Evolutionary conservation across 495 filamentous ascomycete species (phyloP).

Genomic region (Penicillium malachiteum): DNA sequence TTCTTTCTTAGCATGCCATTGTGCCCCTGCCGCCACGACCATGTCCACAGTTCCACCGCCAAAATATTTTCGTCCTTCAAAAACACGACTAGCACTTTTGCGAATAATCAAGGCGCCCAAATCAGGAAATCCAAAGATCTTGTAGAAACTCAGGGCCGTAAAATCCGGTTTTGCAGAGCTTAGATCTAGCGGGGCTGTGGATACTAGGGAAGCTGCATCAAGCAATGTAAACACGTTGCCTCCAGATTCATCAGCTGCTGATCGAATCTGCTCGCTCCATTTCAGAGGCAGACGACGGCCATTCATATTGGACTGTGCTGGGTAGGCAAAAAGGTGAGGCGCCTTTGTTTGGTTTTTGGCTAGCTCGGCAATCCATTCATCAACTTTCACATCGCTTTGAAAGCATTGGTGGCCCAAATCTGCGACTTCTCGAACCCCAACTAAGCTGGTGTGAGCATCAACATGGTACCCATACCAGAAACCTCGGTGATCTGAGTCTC

Average conservation of each 20-base stretch:
- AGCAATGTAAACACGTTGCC: conserved; percentile 64
- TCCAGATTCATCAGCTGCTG: conserved; percentile 9
- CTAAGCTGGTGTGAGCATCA: conserved; percentile 83
- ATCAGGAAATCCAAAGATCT: conserved; percentile 96
- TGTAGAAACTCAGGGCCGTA: conserved; percentile 87
- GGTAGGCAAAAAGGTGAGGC: conserved; percentile 71
- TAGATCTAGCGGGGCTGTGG: conserved; percentile 75
- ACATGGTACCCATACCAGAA: conserved; percentile 84
- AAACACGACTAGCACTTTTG: conserved; percentile 61
- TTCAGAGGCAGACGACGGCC: conserved; percentile 70
- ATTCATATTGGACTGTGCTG: conserved; percentile 92
- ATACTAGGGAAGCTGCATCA: conserved; percentile 85
- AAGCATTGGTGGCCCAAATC: conserved; percentile 63
- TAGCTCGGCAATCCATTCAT: conserved; percentile 58
- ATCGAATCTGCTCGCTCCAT: conserved; percentile 63
- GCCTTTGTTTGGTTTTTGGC: conserved; percentile 21
- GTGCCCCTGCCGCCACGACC: conserved; percentile 40
- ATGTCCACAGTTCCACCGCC: conserved; percentile 96
- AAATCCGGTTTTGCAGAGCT: conserved; percentile 76
- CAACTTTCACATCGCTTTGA: conserved; percentile 60
- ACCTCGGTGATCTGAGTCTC: conserved; percentile 55
- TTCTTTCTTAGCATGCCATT: conserved; percentile 72
- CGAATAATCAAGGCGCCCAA: conserved; percentile 83
- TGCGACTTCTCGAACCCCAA: conserved; percentile 78
- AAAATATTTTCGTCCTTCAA: conserved; percentile 73